phyloP scores from a whole-genome alignment of 192 early-diverging fungal genomes.

The Endogone sp. region DNA sequence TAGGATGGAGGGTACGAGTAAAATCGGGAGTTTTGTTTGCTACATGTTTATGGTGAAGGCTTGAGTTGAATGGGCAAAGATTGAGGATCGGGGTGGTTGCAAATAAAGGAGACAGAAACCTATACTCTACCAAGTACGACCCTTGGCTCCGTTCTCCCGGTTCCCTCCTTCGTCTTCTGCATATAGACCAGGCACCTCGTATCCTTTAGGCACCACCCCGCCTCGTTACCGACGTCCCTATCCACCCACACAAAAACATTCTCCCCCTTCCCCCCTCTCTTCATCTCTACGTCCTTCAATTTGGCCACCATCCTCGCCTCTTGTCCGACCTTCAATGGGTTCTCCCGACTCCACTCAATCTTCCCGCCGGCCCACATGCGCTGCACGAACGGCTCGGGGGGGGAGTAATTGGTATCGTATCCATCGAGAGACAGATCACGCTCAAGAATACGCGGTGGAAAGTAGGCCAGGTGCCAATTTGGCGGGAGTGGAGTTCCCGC shows the following conservation, averaged over 20 bases:
- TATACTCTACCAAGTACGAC: background rate
- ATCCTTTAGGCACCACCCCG: conserved; percentile 61
- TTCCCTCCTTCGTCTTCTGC: conserved; percentile 15
- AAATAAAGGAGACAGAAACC: background rate
- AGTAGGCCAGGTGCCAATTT: conserved; percentile 74
- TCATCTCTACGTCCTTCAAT: conserved; percentile 49
- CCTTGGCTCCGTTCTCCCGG: background rate
- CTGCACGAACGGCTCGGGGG: conserved; percentile 68
- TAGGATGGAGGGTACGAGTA: conserved; percentile 48
- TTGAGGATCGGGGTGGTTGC: background rate
- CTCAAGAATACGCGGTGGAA: conserved; percentile 69
- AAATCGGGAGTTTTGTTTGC: conserved; percentile 59
- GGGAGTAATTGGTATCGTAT: conserved; percentile 72
- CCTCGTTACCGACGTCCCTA: conserved; percentile 56
- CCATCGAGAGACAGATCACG: conserved; percentile 71
- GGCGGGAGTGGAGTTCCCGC: conserved; percentile 54
- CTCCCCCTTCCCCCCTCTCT: conserved; percentile 47
- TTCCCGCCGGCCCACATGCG: conserved; percentile 90
- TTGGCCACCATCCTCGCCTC: conserved; percentile 53
- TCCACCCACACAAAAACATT: conserved; percentile 69
- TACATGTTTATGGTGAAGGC: conserved; percentile 12
- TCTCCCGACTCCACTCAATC: conserved; percentile 50
- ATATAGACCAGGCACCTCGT: conserved; percentile 67
- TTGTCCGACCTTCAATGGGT: conserved; percentile 64
- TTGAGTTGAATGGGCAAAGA: background rate